Evolutionary conservation across 306 rosid genomes (phyloP), one percentile per base, ranked within the genome.

Genomic region (Astragalus membranaceus): DNA sequence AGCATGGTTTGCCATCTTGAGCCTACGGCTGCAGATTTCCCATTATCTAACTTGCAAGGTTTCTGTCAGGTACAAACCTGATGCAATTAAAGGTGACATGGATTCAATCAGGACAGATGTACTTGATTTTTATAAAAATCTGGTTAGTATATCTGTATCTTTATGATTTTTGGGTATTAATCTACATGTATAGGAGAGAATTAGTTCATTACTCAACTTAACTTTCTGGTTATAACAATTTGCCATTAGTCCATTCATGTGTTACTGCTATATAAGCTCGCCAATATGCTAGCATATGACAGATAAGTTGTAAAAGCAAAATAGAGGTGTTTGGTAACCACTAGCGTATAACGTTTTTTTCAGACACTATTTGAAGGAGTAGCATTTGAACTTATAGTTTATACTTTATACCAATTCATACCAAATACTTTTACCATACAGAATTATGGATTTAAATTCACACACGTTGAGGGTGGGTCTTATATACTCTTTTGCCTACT

Each of bases 21-120:
- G 39, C 52, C 53, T 43, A 16, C 14, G 6, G 8, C 75, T 52
- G 49, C 54, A 47, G n/a, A 15, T 20, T 43, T 78, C 26, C 37
- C 44, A 6, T 49, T 76, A 53, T 74, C 46, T 69, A 58, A 82
- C 71, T 62, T 63, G 20, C 23, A 10, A 20, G 32, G 49, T 36
- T 76, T 69, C 66, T 65, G 44, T 44, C 82, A 94, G 99, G 86
- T 87, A 84, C 87, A 86, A 78, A 84, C 99, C 99, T 1, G 96
- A 94, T 78, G 92, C 80, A 64, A 91, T 94, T 43, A 87, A 86
- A 75, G 99, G 99, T 47, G 99, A 94, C 67, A 78, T 94, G 99
- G 99, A 94, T 74, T 94, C 99, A 62, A 75, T 89, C 60, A 83
- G 92, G 55, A 35, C 73, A 56, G 99, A 94, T 23, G 97, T 94